A percentile compares a stretch with the other conserved stretches of the same genome.
phyloP scores from a whole-genome alignment of 2,329 filamentous ascomycete species.

The Fusarium transvaalense region DNA sequence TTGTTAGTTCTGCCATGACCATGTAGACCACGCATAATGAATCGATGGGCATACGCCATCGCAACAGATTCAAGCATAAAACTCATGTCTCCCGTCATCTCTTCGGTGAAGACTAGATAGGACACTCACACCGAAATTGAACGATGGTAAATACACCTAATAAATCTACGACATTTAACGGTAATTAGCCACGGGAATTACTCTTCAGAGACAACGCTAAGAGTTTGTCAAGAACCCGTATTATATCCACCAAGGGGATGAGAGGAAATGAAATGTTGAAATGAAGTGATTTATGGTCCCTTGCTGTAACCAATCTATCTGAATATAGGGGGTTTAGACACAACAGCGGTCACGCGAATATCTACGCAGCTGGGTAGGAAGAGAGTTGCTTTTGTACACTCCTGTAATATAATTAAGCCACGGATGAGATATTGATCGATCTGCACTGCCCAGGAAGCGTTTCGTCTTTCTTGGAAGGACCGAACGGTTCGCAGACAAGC shows the following conservation, averaged over 20 bases:
- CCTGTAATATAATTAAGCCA: constrained; percentile 27
- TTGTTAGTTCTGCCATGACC: neutral
- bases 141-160: constrained; percentile 1
- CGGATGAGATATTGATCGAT: constrained; percentile 25
- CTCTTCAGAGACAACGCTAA: constrained; percentile 2
- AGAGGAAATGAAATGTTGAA: constrained; percentile 36
- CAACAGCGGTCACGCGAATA: constrained; percentile 10
- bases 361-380: constrained; percentile 14
- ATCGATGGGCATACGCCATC: neutral
- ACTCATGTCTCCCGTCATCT: neutral
- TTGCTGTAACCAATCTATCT: constrained; percentile 23
- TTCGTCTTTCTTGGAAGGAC: constrained; percentile 16
- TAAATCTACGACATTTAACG: neutral
- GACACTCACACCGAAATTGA: constrained; percentile 22
- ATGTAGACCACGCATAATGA: constrained; percentile 18
- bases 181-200: constrained; percentile 33
- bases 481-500: constrained; percentile 29
- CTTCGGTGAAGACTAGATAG: constrained; percentile 5
- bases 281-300: constrained; percentile 9
- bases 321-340: constrained; percentile 25
- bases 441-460: constrained; percentile 6
- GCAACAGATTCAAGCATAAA: neutral
- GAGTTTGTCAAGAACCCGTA: constrained; percentile 10
- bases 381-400: constrained; percentile 1
- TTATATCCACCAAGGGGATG: constrained; percentile 27